phyloP scores from a whole-genome alignment of 2,329 filamentous ascomycete genomes.

The Trichoderma lentiforme region DNA sequence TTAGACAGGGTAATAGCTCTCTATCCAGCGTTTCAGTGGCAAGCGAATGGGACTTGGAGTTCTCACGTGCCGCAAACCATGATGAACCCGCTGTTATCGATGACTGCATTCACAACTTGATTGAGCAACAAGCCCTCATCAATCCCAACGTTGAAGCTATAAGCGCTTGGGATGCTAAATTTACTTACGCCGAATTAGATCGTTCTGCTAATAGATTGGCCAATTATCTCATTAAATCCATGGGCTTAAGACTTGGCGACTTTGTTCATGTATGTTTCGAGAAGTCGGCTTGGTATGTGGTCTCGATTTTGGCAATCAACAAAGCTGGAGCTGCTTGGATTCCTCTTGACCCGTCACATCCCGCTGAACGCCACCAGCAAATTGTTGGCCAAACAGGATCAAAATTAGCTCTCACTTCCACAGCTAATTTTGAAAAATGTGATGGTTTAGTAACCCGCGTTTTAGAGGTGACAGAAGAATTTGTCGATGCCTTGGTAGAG shows the following conservation, averaged over 20 bases:
- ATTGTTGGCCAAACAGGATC: slow-evolving; percentile 18
- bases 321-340: slow-evolving; percentile 16
- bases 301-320: slow-evolving; percentile 14
- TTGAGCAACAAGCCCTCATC: neutral
- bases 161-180: slow-evolving; percentile 5
- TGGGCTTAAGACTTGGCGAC: slow-evolving; percentile 4
- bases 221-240: neutral
- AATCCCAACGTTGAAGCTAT: neutral
- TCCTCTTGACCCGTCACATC: slow-evolving; percentile 16
- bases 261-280: slow-evolving; percentile 11
- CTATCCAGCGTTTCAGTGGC: slow-evolving; percentile 7
- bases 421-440: neutral
- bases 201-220: neutral
- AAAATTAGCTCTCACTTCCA: slow-evolving; percentile 8
- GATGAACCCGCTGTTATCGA: slow-evolving; percentile 1
- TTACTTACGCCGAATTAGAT: slow-evolving; percentile 11
- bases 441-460: neutral
- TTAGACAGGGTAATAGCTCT: neutral
- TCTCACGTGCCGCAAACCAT: neutral
- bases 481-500: slow-evolving; percentile 23
- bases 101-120: slow-evolving; percentile 6
- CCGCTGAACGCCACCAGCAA: slow-evolving; percentile 9
- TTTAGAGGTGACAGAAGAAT: neutral
- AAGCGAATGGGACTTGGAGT: slow-evolving; percentile 12
- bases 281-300: slow-evolving; percentile 11